Percentiles rank a stretch among this genome's conserved stretches.
These are phyloP conservation scores for Picea engelmannii DNA, from an alignment of 83 land plant species.

Conservation along the genomic window DNA sequence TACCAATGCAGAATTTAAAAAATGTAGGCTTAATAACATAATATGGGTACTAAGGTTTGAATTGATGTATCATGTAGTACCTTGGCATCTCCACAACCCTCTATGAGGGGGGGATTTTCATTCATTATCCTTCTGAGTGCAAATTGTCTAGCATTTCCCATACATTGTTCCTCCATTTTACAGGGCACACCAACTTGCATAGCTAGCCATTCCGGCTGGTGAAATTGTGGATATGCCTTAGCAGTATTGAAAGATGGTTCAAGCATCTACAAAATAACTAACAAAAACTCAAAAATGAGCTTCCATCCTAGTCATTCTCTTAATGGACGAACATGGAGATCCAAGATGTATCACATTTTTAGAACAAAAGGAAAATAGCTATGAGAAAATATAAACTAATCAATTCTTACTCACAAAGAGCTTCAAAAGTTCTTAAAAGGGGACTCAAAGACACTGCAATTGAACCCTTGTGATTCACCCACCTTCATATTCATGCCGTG, in stretches of 20 bases:
- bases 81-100: conserved; percentile 10
- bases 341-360: not conserved
- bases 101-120: not conserved
- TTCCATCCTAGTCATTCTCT: not conserved
- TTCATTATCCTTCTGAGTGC: not conserved
- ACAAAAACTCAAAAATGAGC: not conserved
- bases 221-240: conserved; percentile 7
- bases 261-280: conserved; percentile 2
- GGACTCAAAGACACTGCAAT: not conserved
- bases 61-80: not conserved
- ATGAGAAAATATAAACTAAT: not conserved
- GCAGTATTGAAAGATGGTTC: conserved; percentile 6
- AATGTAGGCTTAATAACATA: not conserved
- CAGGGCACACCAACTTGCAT: conserved; percentile 7
- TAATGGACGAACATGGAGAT: not conserved
- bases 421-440: not conserved
- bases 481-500: not conserved
- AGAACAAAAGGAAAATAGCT: not conserved
- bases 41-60: not conserved
- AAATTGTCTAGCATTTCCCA: conserved; percentile 4
- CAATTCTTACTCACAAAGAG: not conserved
- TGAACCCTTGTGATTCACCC: not conserved
- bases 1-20: not conserved
- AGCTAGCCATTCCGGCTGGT: not conserved
- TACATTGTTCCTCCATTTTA: not conserved